Evolutionary conservation across 306 rosid genomes (phyloP), one percentile per base, ranked within the genome.

Genomic region (Vigna angularis): DNA sequence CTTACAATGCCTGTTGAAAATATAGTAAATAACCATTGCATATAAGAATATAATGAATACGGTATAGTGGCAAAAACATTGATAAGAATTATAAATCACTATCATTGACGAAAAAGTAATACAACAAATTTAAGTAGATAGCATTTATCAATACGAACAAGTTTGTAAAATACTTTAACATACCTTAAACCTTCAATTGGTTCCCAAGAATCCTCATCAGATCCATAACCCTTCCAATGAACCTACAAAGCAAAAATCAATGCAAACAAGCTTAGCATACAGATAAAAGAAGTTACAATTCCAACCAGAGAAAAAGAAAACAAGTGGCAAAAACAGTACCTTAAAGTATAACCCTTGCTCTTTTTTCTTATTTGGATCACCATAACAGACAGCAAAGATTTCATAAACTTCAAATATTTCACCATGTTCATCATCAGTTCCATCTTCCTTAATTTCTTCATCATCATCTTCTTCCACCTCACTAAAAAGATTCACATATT

Each of bases 181-280:
- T 59, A 91, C 98, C 89, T 85, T 18, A 94, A 70, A 45, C 89
- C 90, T 1, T 76, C 81, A 1, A 89, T 70, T 36, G 98, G 98
- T 81, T 94, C 98, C 98, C 97, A 94, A 1, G 94, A 61, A 66
- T 94, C 97, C 34, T 52, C 89, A 6, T 83, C 85, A 49, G 89
- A 11, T 10, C 73, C 96, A 72, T 94, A 92, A 5, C 96, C 96
- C 74, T 89, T 92, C 98, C 98, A 94, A 3, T 58, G 71, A 64
- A 94, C 90, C 98, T 94, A 74, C 56, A 6, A 79, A 20, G 18
- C 15, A 76, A 11, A 26, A 17, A 18, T 47, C 16, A 69, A 22
- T 26, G 4, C 32, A 13, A 68, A 59, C 16, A 36, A 51, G 18
- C 7, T 3, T 17, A 13, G 13, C 14, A 7, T 3, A 2, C 40